phyloP scores from a whole-genome alignment of 768 basidiomycete species.

The Amyloporia xantha region DNA sequence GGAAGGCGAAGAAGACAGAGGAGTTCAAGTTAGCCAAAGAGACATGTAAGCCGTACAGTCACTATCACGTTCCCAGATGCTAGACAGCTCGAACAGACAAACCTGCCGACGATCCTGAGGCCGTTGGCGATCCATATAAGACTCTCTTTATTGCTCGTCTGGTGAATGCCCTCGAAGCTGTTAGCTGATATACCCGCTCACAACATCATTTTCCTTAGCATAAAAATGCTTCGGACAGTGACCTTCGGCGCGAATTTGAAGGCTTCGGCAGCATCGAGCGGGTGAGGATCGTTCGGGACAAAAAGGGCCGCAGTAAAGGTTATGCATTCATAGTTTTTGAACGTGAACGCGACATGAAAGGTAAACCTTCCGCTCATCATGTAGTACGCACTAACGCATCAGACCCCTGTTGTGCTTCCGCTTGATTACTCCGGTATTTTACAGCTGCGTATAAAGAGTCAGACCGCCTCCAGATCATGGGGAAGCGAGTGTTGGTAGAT shows the following conservation, averaged over 20 bases:
- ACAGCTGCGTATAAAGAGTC: conserved; percentile 97
- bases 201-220: conserved; percentile 43
- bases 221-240: conserved; percentile 85
- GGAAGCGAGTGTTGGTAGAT: conserved; percentile 93
- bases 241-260: conserved; percentile 93
- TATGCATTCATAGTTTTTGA: conserved; percentile 99
- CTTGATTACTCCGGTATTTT: conserved; percentile 16
- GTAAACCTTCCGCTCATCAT: conserved; percentile 34
- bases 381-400: conserved; percentile 18
- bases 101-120: conserved; percentile 85
- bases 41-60: conserved; percentile 54
- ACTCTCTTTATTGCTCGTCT: conserved; percentile 94
- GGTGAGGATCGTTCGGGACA: conserved; percentile 88
- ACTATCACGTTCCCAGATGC: conserved; percentile 1
- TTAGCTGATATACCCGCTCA: neutral
- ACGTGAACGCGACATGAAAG: conserved; percentile 99
- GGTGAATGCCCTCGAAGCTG: conserved; percentile 51
- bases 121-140: conserved; percentile 95
- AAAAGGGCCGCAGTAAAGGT: conserved; percentile 79
- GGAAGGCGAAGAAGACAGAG: conserved; percentile 69
- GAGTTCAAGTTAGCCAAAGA: conserved; percentile 79
- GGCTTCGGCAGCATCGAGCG: conserved; percentile 92
- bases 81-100: conserved; percentile 84
- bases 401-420: conserved; percentile 13
- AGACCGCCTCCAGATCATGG: conserved; percentile 92